Evolutionary conservation across 164 flowering plant genomes (phyloP).

Genomic region (Vitis cinerea): DNA sequence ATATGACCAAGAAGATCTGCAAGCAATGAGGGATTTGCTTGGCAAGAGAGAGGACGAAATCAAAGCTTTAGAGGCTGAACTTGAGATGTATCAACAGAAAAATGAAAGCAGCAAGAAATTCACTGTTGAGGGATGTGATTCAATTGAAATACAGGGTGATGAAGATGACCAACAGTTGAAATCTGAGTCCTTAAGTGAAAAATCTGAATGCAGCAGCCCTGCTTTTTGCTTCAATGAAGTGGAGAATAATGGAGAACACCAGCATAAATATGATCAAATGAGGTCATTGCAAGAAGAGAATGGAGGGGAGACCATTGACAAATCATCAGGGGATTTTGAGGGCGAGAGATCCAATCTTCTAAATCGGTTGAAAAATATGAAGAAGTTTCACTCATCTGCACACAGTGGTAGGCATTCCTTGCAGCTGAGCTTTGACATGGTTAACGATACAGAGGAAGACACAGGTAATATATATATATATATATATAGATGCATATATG

Average conservation of each 20-base stretch:
- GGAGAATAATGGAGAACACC: conserved; percentile 12
- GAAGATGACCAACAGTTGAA: conserved; percentile 21
- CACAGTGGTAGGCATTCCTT: conserved; percentile 15
- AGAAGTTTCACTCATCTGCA: conserved; percentile 12
- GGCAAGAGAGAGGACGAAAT: conserved; percentile 42
- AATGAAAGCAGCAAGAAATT: conserved; percentile 24
- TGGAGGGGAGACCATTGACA: conserved; percentile 16
- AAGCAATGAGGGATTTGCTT: conserved; percentile 29
- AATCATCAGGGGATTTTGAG: conserved; percentile 27
- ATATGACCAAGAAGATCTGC: conserved; percentile 64
- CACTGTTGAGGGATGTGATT: not conserved
- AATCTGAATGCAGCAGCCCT: conserved; percentile 29
- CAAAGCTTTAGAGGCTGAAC: conserved; percentile 40
- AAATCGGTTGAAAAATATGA: conserved; percentile 30
- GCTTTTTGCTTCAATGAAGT: conserved; percentile 10
- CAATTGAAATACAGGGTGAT: not conserved
- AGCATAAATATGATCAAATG: conserved; percentile 6
- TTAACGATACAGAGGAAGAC: conserved; percentile 6
- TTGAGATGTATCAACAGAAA: conserved; percentile 35
- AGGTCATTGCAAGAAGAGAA: conserved; percentile 15
- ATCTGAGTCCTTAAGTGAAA: conserved; percentile 25
- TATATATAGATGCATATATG: not conserved
- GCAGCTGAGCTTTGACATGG: conserved; percentile 9
- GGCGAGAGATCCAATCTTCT: conserved; percentile 30
- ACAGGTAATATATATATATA: conserved; percentile 20